phyloP scores from a whole-genome alignment of 2,329 filamentous ascomycete genomes.

The Botrytis deweyae region DNA sequence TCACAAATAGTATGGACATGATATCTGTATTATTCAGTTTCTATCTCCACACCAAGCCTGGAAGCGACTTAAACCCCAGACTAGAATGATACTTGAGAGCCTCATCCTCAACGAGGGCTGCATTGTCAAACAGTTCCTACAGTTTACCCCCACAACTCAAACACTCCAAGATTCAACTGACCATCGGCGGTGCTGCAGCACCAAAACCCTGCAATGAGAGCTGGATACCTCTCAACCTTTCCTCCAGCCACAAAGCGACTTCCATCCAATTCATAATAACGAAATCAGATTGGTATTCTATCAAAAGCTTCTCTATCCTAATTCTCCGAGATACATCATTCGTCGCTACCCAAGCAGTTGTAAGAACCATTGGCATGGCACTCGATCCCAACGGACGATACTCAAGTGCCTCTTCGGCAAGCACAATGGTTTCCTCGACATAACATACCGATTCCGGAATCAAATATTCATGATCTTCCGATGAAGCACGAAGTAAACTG shows the following conservation, averaged over 20 bases:
- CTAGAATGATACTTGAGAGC: background rate
- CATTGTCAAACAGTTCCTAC: background rate
- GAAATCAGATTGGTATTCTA: constrained; percentile 4
- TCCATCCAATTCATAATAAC: constrained; percentile 5
- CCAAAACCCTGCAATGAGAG: too few species aligned
- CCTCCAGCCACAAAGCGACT: background rate
- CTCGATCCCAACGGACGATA: background rate
- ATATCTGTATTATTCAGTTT: background rate
- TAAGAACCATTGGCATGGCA: background rate
- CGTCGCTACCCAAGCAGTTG: background rate
- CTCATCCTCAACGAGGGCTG: background rate
- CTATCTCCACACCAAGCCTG: accelerated
- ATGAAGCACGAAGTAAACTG: background rate
- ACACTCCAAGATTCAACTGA: background rate
- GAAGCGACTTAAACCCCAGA: accelerated
- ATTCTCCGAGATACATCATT: background rate
- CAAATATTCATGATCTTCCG: background rate
- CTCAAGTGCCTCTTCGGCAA: background rate
- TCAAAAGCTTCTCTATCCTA: background rate
- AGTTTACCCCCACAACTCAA: background rate
- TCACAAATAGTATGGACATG: too few species aligned
- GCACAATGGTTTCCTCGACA: background rate
- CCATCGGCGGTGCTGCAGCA: background rate
- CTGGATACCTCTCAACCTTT: background rate
- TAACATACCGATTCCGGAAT: background rate